Evolutionary conservation across 345 rosid species (phyloP).

Genomic region (Nephelium lappaceum): DNA sequence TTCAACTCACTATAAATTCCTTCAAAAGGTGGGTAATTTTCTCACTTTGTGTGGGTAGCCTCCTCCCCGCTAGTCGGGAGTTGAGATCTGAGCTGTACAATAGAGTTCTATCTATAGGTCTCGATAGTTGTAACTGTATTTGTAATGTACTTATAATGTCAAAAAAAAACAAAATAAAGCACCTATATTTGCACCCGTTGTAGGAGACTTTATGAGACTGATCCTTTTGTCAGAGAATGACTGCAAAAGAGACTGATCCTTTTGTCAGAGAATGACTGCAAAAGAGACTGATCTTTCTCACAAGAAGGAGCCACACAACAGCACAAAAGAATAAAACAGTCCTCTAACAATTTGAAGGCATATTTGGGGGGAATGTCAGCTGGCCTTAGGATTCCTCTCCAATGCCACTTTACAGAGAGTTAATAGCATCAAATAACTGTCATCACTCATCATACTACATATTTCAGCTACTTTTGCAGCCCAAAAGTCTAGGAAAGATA

Average conservation of each 20-base stretch:
- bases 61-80: no score
- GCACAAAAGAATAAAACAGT: neutral
- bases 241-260: no score
- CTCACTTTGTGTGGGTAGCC: no score
- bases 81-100: no score
- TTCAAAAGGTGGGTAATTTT: no score
- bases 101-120: no score
- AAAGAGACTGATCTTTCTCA: neutral
- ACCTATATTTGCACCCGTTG: neutral
- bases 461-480: neutral
- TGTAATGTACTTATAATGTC: no score
- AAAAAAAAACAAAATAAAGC: no score
- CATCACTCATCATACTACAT: neutral
- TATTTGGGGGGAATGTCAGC: neutral
- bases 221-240: no score
- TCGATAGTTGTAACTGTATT: no score
- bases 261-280: no score
- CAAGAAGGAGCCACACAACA: neutral
- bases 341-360: neutral
- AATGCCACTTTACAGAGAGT: constrained; percentile 4
- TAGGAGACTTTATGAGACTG: neutral
- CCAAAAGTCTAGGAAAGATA: neutral
- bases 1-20: no score
- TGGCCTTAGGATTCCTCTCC: constrained; percentile 3
- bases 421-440: constrained; percentile 2